These are phyloP conservation scores for Annona cherimola DNA, from an alignment of 164 flowering plant species.

Conservation along the genomic window DNA sequence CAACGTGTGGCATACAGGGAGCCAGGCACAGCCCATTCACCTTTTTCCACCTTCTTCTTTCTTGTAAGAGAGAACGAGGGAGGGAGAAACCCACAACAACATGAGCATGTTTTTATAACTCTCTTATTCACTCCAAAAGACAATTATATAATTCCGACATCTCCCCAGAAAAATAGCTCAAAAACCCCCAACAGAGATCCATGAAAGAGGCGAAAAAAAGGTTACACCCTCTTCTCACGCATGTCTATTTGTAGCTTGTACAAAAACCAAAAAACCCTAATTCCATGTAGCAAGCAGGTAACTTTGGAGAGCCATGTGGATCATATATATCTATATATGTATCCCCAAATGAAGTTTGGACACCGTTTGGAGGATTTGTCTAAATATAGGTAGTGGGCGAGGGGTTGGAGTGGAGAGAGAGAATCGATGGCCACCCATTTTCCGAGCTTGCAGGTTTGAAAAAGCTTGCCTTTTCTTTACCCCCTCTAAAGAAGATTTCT, in stretches of 20 bases:
- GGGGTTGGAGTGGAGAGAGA: background rate
- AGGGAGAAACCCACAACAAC: conserved; percentile 1
- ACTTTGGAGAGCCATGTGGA: background rate
- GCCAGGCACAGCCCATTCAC: conserved; percentile 41
- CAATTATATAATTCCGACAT: background rate
- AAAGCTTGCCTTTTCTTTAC: conserved; percentile 8
- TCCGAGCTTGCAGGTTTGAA: conserved; percentile 13
- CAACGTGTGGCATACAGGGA: conserved; percentile 49
- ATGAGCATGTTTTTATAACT: background rate
- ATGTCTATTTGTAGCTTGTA: too few relatives aligned
- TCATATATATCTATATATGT: background rate
- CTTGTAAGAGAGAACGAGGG: conserved; percentile 8
- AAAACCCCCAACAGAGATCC: background rate
- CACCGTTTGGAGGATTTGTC: conserved; percentile 1
- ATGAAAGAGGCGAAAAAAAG: too few relatives aligned
- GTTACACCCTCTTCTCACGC: background rate
- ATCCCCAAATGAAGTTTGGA: background rate
- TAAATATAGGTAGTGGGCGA: background rate
- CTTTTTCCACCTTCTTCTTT: conserved; percentile 7
- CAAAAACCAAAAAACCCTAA: background rate
- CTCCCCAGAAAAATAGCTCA: background rate
- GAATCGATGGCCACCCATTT: conserved; percentile 12
- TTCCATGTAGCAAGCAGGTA: background rate
- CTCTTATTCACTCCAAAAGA: background rate
- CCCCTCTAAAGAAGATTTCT: conserved; percentile 6